Conservation (phyloP, 352 stramenopile species). For the Phytophthora parvispora region DNA sequence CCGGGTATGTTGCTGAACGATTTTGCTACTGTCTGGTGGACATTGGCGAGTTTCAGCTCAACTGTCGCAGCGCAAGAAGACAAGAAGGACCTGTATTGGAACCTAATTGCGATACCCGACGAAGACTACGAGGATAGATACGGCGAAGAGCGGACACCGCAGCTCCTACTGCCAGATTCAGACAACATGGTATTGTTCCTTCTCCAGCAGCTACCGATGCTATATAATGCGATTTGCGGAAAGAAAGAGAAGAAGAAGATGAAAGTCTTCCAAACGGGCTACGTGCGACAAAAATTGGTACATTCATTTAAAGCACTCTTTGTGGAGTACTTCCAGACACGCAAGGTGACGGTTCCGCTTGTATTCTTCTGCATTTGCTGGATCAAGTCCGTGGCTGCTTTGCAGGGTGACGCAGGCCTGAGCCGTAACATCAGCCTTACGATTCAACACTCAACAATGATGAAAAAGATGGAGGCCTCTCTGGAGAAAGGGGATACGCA, state of each 20-base stretch:
- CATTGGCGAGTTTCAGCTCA: background rate
- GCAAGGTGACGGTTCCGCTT: conserved; percentile 21
- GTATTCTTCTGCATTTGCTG: conserved; percentile 41
- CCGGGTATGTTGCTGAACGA: background rate
- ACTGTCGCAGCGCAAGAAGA: no score
- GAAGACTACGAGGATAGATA: background rate
- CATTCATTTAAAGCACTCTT: background rate
- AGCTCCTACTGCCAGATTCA: background rate
- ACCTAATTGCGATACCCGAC: background rate
- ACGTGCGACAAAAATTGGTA: background rate
- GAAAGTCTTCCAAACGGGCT: no score
- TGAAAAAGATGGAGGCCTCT: conserved; percentile 3
- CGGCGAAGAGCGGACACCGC: conserved; percentile 2
- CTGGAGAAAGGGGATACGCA: background rate
- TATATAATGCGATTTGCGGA: background rate
- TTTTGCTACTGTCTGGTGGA: background rate
- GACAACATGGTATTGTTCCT: background rate
- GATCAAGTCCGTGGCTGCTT: conserved; percentile 31
- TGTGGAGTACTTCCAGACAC: conserved; percentile 13
- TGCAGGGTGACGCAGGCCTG: conserved; percentile 33
- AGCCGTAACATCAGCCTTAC: conserved; percentile 22
- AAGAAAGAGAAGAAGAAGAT: background rate
- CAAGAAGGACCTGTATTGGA: background rate
- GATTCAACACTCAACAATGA: no score
- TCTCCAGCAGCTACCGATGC: background rate